phyloP scores from a whole-genome alignment of 176 grass and related monocot species.

The Lolium perenne region DNA sequence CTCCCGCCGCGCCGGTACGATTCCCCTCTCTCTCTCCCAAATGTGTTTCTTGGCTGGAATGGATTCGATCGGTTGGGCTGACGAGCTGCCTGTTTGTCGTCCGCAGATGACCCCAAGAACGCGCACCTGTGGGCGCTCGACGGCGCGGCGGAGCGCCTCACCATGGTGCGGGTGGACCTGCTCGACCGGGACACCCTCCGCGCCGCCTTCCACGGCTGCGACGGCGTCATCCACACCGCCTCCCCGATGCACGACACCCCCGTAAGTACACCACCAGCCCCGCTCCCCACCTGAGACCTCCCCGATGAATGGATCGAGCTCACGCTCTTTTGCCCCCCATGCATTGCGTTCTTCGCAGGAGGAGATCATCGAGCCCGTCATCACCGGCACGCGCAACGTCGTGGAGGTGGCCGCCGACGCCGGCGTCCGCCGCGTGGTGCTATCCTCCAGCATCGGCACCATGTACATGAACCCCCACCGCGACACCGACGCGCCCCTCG shows the following conservation, averaged over 20 bases:
- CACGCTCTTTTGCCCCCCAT: background rate
- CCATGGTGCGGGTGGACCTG: slow-evolving; percentile 58
- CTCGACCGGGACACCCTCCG: slow-evolving; percentile 59
- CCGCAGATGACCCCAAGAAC: slow-evolving; percentile 71
- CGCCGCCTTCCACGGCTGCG: slow-evolving; percentile 61
- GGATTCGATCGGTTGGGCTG: background rate
- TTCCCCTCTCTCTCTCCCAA: background rate
- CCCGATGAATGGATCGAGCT: background rate
- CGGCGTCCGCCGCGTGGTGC: slow-evolving; percentile 60
- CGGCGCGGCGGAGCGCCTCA: slow-evolving; percentile 59
- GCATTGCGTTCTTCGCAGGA: background rate
- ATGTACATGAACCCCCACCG: slow-evolving; percentile 73
- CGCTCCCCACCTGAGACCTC: background rate
- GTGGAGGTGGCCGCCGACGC: slow-evolving; percentile 51
- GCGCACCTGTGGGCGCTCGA: slow-evolving; percentile 62
- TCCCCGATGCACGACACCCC: slow-evolving; percentile 68
- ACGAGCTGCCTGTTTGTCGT: background rate
- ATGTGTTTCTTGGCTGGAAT: background rate
- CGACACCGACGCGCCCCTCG: slow-evolving; percentile 45
- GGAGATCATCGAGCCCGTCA: slow-evolving; percentile 60
- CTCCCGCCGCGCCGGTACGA: slow-evolving; percentile 51
- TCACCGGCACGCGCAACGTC: slow-evolving; percentile 61
- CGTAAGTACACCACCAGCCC: slow-evolving; percentile 6
- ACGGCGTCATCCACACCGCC: slow-evolving; percentile 78
- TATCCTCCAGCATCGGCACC: slow-evolving; percentile 67